A percentile compares a stretch with the other conserved stretches of the same genome.
Evolutionary conservation across 129 eudicot species (phyloP).

Genomic region (Artemisia tridentata): DNA sequence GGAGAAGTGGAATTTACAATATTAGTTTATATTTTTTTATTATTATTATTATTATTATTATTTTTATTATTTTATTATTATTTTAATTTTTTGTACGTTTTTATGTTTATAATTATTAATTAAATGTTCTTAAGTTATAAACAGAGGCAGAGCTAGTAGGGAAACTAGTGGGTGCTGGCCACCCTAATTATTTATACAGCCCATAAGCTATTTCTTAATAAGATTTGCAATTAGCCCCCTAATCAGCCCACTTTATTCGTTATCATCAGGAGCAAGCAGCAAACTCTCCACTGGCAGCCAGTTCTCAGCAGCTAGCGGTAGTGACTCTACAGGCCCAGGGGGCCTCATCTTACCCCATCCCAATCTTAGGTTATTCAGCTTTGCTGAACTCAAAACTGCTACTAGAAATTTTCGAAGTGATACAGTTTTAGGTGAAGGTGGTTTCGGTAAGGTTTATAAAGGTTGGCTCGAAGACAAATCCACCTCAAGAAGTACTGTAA

Average conservation of each 20-base stretch:
- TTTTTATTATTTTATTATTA: too few species aligned
- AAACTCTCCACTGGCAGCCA: slow-evolving; percentile 31
- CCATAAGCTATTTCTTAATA: too few species aligned
- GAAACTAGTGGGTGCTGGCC: too few species aligned
- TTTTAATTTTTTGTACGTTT: too few species aligned
- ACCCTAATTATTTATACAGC: too few species aligned
- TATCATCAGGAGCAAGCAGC: slow-evolving; percentile 40
- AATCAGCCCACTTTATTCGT: too few species aligned
- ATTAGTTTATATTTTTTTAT: too few species aligned
- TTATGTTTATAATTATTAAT: background rate
- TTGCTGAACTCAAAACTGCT: slow-evolving; percentile 47
- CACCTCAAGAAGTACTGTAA: slow-evolving; percentile 27
- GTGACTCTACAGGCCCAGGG: slow-evolving; percentile 27
- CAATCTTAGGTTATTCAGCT: slow-evolving; percentile 42
- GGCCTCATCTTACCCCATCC: slow-evolving; percentile 49
- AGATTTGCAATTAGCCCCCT: too few species aligned
- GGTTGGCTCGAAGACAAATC: slow-evolving; percentile 59
- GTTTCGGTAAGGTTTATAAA: slow-evolving; percentile 57
- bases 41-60: too few species aligned
- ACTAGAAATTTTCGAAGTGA: slow-evolving; percentile 47
- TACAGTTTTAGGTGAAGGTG: slow-evolving; percentile 58
- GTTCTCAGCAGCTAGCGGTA: slow-evolving; percentile 38
- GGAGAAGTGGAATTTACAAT: too few species aligned
- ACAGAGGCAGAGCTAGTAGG: too few species aligned
- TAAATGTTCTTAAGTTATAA: too few species aligned